Evolutionary conservation across 169 alveolate species (phyloP), one percentile per base, ranked within the genome.

Genomic region (Cryptosporidium ubiquitum): DNA sequence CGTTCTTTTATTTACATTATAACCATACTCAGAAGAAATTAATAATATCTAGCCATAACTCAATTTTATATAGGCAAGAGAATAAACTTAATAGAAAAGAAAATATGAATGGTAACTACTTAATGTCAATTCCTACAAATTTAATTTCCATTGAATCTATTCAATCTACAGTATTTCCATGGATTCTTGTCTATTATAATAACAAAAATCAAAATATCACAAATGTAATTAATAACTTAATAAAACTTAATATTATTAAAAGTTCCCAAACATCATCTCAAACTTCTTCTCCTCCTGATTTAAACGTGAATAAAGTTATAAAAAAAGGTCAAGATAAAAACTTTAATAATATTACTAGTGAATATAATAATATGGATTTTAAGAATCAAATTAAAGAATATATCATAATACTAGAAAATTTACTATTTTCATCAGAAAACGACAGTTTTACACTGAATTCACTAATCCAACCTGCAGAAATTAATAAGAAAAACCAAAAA

Each of bases 81-180:
- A 29, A 37, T 64, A 33, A 64, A 26, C 35, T 29, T 20, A 3
- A 64, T 23, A 3, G 2, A 58, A 58, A 64, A 33, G n/a, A 9
- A 6, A 64, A 40, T 40, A 7, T 9, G 5, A 14, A n/a, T 20
- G 9, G 42, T 26, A 64, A 33, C 20, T 23, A 26, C 3, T 26
- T 51, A 10, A 39, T 49, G 18, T 20, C 20, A 37, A 55, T 73
- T 52, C 85, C 85, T 33, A 33, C 49, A 4, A 52, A 73, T 10
- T 18, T 73, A 29, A 73, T 73, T 35, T 73, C 85, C 51, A 73
- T 73, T 18, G 85, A 73, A 57, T 55, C 51, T 10, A 73, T 73
- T 35, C 70, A 73, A 51, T 73, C 57, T 35, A 29, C 61, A 5
- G 37, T 33, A 5, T 52, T 58, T 20, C 85, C 85, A 5, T 73